phyloP scores from a whole-genome alignment of 768 basidiomycete species.

The Podaxis pistillaris region DNA sequence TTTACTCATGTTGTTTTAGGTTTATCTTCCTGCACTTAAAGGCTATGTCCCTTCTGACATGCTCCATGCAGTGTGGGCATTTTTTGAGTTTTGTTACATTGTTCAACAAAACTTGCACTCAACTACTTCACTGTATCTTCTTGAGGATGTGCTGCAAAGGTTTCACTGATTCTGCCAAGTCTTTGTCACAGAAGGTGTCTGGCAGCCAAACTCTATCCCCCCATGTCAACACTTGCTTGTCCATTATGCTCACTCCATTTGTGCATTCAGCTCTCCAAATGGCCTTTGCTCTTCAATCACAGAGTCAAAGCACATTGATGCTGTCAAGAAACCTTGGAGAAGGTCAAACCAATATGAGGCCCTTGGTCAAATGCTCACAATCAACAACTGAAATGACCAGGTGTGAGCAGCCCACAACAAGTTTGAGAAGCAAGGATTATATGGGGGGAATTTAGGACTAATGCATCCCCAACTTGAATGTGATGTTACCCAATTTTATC shows the following conservation, averaged over 20 bases:
- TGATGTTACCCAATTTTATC: no score
- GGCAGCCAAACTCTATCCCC: constrained; percentile 16
- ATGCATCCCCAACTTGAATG: no score
- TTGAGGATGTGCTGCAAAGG: constrained; percentile 18
- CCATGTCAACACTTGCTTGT: constrained; percentile 25
- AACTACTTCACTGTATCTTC: constrained; percentile 5
- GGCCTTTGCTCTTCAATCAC: constrained; percentile 16
- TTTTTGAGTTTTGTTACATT: constrained; percentile 35
- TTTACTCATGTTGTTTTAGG: neutral
- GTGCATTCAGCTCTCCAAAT: constrained; percentile 25
- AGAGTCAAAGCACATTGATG: constrained; percentile 30
- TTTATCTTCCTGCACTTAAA: constrained; percentile 22
- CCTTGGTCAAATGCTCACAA: constrained; percentile 34
- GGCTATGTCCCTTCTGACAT: neutral
- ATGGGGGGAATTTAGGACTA: constrained; percentile 12
- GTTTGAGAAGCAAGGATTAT: no score
- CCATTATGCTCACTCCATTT: constrained; percentile 21
- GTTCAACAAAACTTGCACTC: constrained; percentile 16
- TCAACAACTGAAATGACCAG: constrained; percentile 22
- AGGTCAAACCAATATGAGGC: constrained; percentile 30
- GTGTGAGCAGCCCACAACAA: no score
- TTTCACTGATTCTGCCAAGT: constrained; percentile 30
- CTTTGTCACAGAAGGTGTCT: constrained; percentile 22
- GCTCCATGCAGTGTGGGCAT: constrained; percentile 20
- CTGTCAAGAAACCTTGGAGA: constrained; percentile 34